Evolutionary conservation across 768 basidiomycete species (phyloP).

Genomic region (Suillus spraguei): DNA sequence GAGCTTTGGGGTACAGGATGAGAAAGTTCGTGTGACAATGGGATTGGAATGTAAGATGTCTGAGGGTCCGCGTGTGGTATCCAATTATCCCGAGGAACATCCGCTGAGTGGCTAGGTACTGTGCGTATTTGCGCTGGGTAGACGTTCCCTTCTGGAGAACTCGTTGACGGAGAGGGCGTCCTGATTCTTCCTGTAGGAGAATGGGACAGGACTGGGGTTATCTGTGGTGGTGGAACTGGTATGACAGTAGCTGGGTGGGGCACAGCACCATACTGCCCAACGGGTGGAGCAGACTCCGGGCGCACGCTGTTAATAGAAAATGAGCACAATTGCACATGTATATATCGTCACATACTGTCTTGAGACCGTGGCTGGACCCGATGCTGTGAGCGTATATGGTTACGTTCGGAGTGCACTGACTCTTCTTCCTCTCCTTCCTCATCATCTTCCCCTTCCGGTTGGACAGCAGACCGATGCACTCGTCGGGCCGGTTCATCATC

Average conservation of each 20-base stretch:
- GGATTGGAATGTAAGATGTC: slow-evolving; percentile 25
- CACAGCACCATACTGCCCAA: slow-evolving; percentile 23
- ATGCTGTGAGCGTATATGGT: slow-evolving; percentile 18
- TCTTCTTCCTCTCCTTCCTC: slow-evolving; percentile 19
- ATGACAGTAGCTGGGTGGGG: slow-evolving; percentile 19
- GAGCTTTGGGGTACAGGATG: slow-evolving; percentile 21
- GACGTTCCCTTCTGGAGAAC: slow-evolving; percentile 24
- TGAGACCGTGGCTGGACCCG: slow-evolving; percentile 20
- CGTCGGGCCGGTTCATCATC: slow-evolving; percentile 13
- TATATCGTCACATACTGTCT: slow-evolving; percentile 5
- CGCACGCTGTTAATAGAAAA: slow-evolving; percentile 21
- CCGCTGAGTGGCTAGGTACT: slow-evolving; percentile 18
- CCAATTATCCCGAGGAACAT: slow-evolving; percentile 27
- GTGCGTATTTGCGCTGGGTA: slow-evolving; percentile 31
- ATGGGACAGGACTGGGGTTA: slow-evolving; percentile 16
- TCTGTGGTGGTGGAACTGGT: slow-evolving; percentile 23
- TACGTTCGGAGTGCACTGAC: slow-evolving; percentile 20
- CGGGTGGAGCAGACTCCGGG: slow-evolving; percentile 31
- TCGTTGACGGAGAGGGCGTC: slow-evolving; percentile 15
- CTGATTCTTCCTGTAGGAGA: slow-evolving; percentile 15
- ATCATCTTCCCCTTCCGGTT: slow-evolving; percentile 16
- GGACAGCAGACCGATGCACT: slow-evolving; percentile 16
- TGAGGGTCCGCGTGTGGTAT: slow-evolving; percentile 33
- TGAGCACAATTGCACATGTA: slow-evolving; percentile 7
- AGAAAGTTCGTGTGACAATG: slow-evolving; percentile 23